Evolutionary conservation across 805 yeast species (phyloP).

Genomic region (Priceomyces haplophilus): DNA sequence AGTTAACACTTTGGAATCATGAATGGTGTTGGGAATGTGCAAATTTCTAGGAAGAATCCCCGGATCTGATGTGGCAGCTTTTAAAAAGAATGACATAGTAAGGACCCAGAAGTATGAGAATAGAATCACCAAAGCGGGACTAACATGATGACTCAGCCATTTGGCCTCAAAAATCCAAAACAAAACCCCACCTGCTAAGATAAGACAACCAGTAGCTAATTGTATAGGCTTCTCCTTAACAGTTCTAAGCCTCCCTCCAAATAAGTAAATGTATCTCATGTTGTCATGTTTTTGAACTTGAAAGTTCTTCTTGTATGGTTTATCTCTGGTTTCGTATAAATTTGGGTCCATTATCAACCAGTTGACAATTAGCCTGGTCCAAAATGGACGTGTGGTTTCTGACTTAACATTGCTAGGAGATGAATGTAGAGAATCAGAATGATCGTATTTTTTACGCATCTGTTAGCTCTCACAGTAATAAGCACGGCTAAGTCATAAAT

Average conservation of each 20-base stretch:
- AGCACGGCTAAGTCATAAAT: no score
- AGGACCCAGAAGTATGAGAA: slow-evolving; percentile 59
- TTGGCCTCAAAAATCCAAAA: slow-evolving; percentile 45
- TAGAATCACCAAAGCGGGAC: slow-evolving; percentile 54
- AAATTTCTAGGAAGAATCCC: slow-evolving; percentile 68
- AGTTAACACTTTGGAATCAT: slow-evolving; percentile 16
- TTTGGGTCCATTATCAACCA: slow-evolving; percentile 30
- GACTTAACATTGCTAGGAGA: background rate
- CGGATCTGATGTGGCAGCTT: slow-evolving; percentile 62
- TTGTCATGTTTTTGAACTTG: slow-evolving; percentile 35
- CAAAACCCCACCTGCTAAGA: slow-evolving; percentile 49
- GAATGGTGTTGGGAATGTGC: slow-evolving; percentile 41
- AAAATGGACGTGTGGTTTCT: slow-evolving; percentile 1
- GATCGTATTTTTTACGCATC: background rate
- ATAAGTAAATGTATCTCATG: slow-evolving; percentile 45
- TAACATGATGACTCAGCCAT: slow-evolving; percentile 56
- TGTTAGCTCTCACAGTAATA: no score
- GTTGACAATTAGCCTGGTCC: slow-evolving; percentile 20
- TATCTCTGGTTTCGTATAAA: slow-evolving; percentile 1
- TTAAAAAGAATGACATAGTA: slow-evolving; percentile 46
- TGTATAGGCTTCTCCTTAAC: slow-evolving; percentile 41
- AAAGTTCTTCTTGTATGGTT: slow-evolving; percentile 33
- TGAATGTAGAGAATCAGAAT: no score
- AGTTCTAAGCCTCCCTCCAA: slow-evolving; percentile 64
- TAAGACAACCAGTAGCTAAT: slow-evolving; percentile 28